Evolutionary conservation across 495 filamentous ascomycete species (phyloP).

Genomic region (Podospora pseudocomata): DNA sequence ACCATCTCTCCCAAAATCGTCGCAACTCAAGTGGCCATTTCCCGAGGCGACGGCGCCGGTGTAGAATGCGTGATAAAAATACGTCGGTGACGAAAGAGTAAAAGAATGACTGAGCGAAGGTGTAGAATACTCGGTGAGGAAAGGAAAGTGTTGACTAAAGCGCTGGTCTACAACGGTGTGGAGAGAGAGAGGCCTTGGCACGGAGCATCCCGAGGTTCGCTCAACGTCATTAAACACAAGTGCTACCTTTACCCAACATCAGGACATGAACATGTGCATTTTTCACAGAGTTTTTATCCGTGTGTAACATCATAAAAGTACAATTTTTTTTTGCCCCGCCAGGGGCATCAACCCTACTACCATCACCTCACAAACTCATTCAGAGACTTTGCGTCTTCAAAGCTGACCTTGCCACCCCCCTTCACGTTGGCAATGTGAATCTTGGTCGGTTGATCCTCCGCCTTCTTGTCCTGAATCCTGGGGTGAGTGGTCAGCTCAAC

Average conservation of each 20-base stretch:
- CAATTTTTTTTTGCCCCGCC: background rate
- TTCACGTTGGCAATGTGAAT: constrained; percentile 57
- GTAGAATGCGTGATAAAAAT: background rate
- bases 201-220: constrained; percentile 4
- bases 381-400: constrained; percentile 57
- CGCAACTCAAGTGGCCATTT: background rate
- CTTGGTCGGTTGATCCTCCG: constrained; percentile 33
- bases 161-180: background rate
- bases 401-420: constrained; percentile 64
- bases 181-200: background rate
- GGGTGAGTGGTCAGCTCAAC: constrained; percentile 44
- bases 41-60: background rate
- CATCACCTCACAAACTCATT: constrained; percentile 48
- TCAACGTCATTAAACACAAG: background rate
- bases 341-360: background rate
- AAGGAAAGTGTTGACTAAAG: background rate
- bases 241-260: background rate
- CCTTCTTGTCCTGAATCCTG: constrained; percentile 31
- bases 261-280: constrained; percentile 1
- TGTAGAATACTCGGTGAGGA: background rate
- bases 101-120: background rate
- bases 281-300: background rate
- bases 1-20: background rate
- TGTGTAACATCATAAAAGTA: background rate
- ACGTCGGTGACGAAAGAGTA: background rate